Evolutionary conservation across 305 asterid species (phyloP).

Genomic region (Fraxinus xanthoxyloides): DNA sequence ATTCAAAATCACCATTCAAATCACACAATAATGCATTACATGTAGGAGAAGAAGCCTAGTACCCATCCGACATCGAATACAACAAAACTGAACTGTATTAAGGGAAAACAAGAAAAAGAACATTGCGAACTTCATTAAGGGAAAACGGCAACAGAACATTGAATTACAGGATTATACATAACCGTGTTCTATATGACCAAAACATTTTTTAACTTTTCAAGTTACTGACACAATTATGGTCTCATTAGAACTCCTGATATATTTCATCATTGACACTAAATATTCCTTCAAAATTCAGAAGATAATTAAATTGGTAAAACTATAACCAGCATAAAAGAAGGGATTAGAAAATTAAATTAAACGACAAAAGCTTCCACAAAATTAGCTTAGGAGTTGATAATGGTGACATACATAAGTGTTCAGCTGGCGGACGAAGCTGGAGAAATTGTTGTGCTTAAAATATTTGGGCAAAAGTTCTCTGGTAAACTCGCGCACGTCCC

Average conservation of each 20-base stretch:
- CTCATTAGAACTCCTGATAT: neutral
- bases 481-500: slow-evolving; percentile 13
- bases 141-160: neutral
- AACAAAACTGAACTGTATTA: neutral
- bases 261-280: neutral
- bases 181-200: neutral
- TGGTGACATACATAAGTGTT: neutral
- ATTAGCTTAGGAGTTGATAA: no score
- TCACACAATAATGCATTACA: neutral
- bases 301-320: neutral
- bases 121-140: neutral
- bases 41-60: neutral
- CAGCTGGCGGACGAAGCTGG: slow-evolving; percentile 18
- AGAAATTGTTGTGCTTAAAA: slow-evolving; percentile 23
- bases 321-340: neutral
- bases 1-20: neutral
- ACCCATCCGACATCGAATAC: neutral
- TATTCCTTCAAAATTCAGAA: neutral
- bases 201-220: neutral
- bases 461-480: slow-evolving; percentile 5
- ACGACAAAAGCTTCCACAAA: neutral
- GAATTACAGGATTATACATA: neutral
- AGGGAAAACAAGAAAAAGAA: neutral
- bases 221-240: neutral
- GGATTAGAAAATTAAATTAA: neutral